Percentiles rank a stretch among this genome's conserved stretches.
phyloP scores from a whole-genome alignment of 257 asterid species.

The Przewalskia tangutica region DNA sequence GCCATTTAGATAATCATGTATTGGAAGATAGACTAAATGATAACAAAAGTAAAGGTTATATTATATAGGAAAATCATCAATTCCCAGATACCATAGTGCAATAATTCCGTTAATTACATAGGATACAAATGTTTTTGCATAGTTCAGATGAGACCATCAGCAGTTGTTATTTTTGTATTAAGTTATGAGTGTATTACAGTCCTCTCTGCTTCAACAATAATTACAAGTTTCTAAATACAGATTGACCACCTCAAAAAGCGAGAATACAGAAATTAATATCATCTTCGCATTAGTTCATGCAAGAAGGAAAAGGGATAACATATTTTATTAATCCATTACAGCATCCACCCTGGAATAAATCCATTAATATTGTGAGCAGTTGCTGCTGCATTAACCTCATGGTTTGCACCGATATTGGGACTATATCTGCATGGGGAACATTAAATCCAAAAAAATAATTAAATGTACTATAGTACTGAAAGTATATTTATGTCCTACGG shows the following conservation, averaged over 20 bases:
- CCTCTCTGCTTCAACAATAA: neutral
- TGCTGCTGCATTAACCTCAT: neutral
- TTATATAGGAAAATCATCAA: neutral
- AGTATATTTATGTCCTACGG: too few species aligned
- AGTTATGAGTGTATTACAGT: neutral
- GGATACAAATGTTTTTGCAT: neutral
- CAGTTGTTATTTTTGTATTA: neutral
- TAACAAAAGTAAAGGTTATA: neutral
- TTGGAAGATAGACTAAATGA: too few species aligned
- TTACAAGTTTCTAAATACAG: neutral
- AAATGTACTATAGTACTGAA: neutral
- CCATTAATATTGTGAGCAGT: conserved; percentile 12
- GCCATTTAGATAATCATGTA: too few species aligned
- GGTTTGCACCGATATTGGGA: neutral
- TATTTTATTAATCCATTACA: neutral
- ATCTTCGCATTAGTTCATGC: neutral
- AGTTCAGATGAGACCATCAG: neutral
- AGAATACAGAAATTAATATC: neutral
- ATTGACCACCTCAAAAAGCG: neutral
- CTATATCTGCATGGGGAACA: conserved; percentile 1
- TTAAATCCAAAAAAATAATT: neutral
- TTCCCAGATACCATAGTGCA: neutral
- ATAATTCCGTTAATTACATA: neutral
- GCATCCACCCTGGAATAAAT: conserved; percentile 20
- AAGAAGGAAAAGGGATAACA: neutral